A percentile compares a stretch with the other conserved stretches of the same genome.
These are phyloP conservation scores for Flaveria trinervia DNA, from an alignment of 129 eudicot genomes.

Conservation along the genomic window DNA sequence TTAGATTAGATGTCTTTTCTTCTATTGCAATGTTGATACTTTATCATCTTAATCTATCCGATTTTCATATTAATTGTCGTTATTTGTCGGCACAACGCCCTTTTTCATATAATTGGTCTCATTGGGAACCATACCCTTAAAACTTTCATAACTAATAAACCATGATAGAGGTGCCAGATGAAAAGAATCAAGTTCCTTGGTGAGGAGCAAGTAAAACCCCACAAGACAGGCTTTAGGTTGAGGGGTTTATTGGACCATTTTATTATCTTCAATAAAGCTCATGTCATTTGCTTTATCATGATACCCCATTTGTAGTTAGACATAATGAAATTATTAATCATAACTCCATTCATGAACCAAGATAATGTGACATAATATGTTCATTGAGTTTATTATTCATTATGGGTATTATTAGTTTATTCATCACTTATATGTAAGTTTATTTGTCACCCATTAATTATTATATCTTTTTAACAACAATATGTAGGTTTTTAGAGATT, in stretches of 20 bases:
- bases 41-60: neutral
- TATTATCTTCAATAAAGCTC: neutral
- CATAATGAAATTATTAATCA: constrained; percentile 21
- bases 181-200: constrained; percentile 35
- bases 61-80: neutral
- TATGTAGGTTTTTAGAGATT: no score
- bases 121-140: constrained; percentile 28
- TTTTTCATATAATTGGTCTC: constrained; percentile 23
- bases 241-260: constrained; percentile 20
- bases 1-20: neutral
- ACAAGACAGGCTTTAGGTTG: constrained; percentile 24
- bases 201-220: constrained; percentile 40
- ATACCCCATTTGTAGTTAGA: constrained; percentile 6
- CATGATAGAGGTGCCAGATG: constrained; percentile 32
- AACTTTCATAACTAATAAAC: constrained; percentile 18
- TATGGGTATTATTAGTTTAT: no score
- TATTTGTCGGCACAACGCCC: constrained; percentile 18
- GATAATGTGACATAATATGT: neutral
- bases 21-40: neutral
- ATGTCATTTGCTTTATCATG: constrained; percentile 17
- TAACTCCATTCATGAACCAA: constrained; percentile 14
- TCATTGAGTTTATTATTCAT: no score
- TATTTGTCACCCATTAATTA: no score
- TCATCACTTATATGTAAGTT: no score
- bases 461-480: no score